A percentile compares a stretch with the other conserved stretches of the same genome.
Conservation (phyloP, 1,284 basidiomycete species). For the Rhizoctonia solani region DNA sequence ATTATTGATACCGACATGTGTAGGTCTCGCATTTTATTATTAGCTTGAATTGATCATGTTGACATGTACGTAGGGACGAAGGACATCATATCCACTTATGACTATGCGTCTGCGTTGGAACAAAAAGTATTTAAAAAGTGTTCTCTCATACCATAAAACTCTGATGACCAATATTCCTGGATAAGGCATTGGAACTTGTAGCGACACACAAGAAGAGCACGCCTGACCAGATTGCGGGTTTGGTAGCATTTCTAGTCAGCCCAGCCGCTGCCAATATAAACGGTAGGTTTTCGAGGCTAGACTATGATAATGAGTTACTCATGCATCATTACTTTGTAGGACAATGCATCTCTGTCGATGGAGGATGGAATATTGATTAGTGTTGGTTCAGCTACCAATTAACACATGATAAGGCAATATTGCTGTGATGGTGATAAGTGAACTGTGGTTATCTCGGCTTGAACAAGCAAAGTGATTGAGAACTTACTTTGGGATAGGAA, state of each 20-base stretch:
- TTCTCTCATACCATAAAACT: background rate
- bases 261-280: constrained; percentile 18
- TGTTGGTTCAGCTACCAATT: too few species aligned
- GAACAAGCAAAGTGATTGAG: too few species aligned
- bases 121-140: background rate
- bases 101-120: background rate
- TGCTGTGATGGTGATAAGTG: too few species aligned
- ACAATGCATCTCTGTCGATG: constrained; percentile 19
- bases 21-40: background rate
- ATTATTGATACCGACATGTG: constrained; percentile 16
- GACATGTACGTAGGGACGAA: background rate
- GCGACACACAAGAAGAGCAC: constrained; percentile 12
- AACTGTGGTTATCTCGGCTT: too few species aligned
- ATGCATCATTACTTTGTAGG: background rate
- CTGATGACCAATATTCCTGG: background rate
- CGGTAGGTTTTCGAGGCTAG: background rate
- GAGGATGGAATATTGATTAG: background rate
- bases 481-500: too few species aligned
- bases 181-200: background rate
- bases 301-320: background rate
- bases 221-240: constrained; percentile 4
- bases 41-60: background rate
- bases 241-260: constrained; percentile 6
- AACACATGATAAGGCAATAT: too few species aligned
- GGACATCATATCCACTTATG: background rate